Evolutionary conservation across 2,329 filamentous ascomycete genomes (phyloP).

Genomic region (Xylariaceae sp.): DNA sequence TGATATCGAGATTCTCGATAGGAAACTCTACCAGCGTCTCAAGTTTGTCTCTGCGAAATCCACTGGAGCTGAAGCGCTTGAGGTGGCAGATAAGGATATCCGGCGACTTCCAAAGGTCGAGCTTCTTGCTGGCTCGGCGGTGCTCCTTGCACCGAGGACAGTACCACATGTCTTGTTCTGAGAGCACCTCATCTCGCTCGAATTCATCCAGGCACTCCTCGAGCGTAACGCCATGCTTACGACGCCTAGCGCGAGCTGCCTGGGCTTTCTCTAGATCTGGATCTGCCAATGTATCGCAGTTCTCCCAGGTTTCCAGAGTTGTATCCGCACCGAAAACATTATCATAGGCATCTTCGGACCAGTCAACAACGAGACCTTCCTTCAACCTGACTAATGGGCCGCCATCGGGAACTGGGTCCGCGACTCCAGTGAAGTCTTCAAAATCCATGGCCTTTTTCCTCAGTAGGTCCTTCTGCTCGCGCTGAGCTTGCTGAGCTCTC

Average conservation of each 20-base stretch:
- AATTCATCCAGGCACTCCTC: slow-evolving; percentile 94
- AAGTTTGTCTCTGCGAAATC: slow-evolving; percentile 82
- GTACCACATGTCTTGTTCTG: slow-evolving; percentile 96
- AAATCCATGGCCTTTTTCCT: slow-evolving; percentile 16
- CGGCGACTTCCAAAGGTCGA: slow-evolving; percentile 94
- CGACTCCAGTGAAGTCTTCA: slow-evolving; percentile 28
- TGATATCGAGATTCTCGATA: slow-evolving; percentile 79
- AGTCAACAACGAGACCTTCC: slow-evolving; percentile 85
- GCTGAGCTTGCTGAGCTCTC: slow-evolving; percentile 32
- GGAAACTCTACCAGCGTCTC: slow-evolving; percentile 91
- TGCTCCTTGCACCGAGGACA: slow-evolving; percentile 95
- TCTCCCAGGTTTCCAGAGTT: slow-evolving; percentile 52
- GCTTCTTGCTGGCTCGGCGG: slow-evolving; percentile 87
- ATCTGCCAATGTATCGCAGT: slow-evolving; percentile 53
- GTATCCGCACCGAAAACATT: slow-evolving; percentile 62
- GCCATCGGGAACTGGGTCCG: slow-evolving; percentile 39
- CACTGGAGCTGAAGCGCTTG: slow-evolving; percentile 87
- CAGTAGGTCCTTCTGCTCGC: slow-evolving; percentile 29
- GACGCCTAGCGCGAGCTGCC: slow-evolving; percentile 59
- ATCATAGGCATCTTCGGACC: slow-evolving; percentile 68
- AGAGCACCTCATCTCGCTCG: slow-evolving; percentile 87
- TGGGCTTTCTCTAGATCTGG: slow-evolving; percentile 62
- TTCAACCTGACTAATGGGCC: slow-evolving; percentile 71
- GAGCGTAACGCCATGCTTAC: slow-evolving; percentile 73
- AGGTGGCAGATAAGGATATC: slow-evolving; percentile 94